Base-by-base conservation (phyloP, 805 yeast genomes). In the Naumovozyma dairenensis region DNA sequence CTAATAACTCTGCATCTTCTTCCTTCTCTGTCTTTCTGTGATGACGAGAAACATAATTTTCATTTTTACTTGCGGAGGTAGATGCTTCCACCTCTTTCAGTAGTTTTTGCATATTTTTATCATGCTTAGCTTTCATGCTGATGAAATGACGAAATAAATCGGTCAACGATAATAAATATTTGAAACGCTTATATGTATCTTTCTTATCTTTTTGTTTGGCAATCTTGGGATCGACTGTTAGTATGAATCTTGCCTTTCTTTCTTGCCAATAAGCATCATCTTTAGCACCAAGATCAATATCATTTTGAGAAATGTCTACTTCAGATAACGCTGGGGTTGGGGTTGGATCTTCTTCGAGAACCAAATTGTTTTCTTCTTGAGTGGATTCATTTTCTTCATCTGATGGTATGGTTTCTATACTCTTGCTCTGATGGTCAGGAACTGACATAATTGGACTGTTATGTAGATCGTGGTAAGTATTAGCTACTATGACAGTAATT, bases 11-110 rank as follows among this genome's bases (percentile, higher is more conserved):
- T 2, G 85, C 93, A 56, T 89, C 97, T 59, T 89, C 98, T 57
- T 89, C 96, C 58, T 84, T 80, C 59, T 92, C 97, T 0, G 95
- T 77, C 51, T 87, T 92, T 43, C 96, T 71, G 35, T 82, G 75
- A 31, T 92, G 77, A 33, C 59, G 49, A 10, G 54, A 46, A 9
- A 38, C 42, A 38, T 40, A 51, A 38, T 35, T 49, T n/a, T 37
- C 13, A 15, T 33, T 26, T 32, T 57, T 59, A 31, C 64, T 63
- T 16, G 66, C 66, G 19, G 59, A 54, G 38, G 72, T 66, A 17
- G 60, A 59, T 3, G 13, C 10, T 45, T 80, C 86, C 18, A 75
- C 63, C 31, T 68, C 70, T 43, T 71, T 67, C 36, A 81, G 62
- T 24, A 78, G 44, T 42, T 71, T 72, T 53, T 74, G 76, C 50